Evolutionary conservation across 148 eudicot species (phyloP).

Genomic region (Vaccinium vitisidaea): DNA sequence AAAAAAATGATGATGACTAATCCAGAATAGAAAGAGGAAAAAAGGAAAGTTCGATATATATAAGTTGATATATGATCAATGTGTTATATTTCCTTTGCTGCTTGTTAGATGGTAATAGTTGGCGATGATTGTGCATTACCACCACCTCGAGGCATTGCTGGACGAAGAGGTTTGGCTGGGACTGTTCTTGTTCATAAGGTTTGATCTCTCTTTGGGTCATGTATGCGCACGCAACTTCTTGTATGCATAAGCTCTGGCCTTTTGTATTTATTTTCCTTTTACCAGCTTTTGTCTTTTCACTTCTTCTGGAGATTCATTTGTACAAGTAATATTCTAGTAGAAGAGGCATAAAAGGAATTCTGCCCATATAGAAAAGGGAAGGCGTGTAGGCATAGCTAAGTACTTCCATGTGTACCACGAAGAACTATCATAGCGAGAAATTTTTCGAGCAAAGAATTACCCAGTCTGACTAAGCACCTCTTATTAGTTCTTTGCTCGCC

Average conservation of each 20-base stretch:
- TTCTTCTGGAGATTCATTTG: background rate
- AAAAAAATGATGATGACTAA: background rate
- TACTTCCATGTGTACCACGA: no score
- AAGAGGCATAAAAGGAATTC: no score
- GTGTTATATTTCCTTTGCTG: background rate
- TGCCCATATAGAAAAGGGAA: no score
- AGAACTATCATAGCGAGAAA: no score
- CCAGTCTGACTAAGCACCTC: no score
- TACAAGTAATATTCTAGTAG: no score
- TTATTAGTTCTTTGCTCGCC: no score
- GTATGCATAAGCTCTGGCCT: constrained; percentile 5
- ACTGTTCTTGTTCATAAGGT: constrained; percentile 94
- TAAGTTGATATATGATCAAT: background rate
- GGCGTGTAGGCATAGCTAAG: no score
- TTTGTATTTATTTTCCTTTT: background rate
- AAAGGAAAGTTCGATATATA: background rate
- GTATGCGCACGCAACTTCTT: background rate
- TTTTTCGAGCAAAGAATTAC: no score
- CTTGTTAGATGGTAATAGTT: constrained; percentile 80
- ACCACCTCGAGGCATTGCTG: constrained; percentile 95
- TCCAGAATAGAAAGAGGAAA: background rate
- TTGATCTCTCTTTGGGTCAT: constrained; percentile 14
- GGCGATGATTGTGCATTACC: constrained; percentile 98
- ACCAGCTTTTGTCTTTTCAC: background rate
- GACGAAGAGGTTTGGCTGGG: constrained; percentile 98